Base-by-base conservation (phyloP, 1,284 basidiomycete species). In the Ganoderma boninense region DNA sequence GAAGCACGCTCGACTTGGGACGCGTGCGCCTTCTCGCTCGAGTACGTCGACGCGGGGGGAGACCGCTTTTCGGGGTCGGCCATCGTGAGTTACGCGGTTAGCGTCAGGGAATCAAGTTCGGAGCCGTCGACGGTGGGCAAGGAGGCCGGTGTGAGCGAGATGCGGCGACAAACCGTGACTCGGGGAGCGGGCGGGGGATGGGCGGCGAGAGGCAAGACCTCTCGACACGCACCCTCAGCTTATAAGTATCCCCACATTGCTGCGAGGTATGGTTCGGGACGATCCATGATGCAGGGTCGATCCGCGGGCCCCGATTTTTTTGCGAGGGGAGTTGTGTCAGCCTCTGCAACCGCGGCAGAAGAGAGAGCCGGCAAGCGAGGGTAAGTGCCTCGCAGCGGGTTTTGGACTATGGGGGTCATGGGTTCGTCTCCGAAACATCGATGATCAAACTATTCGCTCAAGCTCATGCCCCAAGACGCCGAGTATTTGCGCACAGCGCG, bases 11-110 rank as follows among this genome's bases (percentile, higher is more conserved):
- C 73, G 40, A 72, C 65, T 32, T 71, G 66, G 61, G 70, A 69
- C 43, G 68, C 49, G 46, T 69, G 75, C 5, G 57, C 72, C 74
- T 80, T 79, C 64, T 79, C 79, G 70, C 76, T 75, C 57, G 72
- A 73, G 69, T 69, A 70, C 23, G 71, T 73, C n/a, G 71, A 73
- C 56, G 71, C 68, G 29, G 70, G 56, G 14, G 40, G 60, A 18
- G 60, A 62, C 23, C 64, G 40, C 66, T 69, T 73, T 64, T 71
- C 69, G 54, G 66, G 68, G 63, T 73, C 68, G 60, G 69, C 13
- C 60, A 62, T 62, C 10, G 60, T 43, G 60, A 29, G 26, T 38
- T 35, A 40, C 57, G 10, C 16, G 38, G 14, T 14, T 16, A 26
- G 23, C 18, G 38, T 26, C 60, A 5, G 60, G 6, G 4, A 11